Evolutionary conservation across 2,329 filamentous ascomycete species (phyloP), one percentile per base, ranked within the genome.

Genomic region (Botryosphaeria agaves): DNA sequence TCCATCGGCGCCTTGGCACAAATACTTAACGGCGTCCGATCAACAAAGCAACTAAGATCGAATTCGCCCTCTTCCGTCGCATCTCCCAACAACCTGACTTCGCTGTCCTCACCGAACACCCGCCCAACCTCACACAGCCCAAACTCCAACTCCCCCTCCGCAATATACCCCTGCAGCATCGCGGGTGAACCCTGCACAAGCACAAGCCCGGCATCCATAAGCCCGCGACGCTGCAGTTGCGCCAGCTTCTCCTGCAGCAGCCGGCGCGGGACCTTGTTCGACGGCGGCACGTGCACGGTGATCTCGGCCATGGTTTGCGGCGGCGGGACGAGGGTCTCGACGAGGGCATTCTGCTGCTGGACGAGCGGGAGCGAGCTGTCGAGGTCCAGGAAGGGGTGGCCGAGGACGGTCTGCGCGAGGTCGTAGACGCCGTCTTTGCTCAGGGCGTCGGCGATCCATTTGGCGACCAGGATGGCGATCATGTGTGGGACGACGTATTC

Each of bases 151-250:
- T 70, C 66, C 5, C 54, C 55, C 47, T 71, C 55, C 1, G 63
- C 57, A 3, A 72, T 47, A 36, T 72, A 72, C 5, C 67, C 68
- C 34, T 65, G 62, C 14, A 69, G 47, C 33, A 66, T 57, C 0
- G 51, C 49, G 14, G 43, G 46, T n/a, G n/a, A n/a, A 16, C 50
- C 48, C 32, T 66, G 60, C 0, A 71, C 62, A 3, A 73, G 52
- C 1, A 70, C 66, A 2, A 72, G 52, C 0, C 67, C 69, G 0
- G 65, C 64, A 42, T 72, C 68, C 57, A 69, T 62, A 1, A 72
- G 50, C 0, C 67, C 65, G 16, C 66, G 49, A 3, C 47, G 43
- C 33, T 61, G 55, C 8, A 72, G 49, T 33, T 57, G 54, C 2
- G 41, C 41, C 2, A 70, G 44, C 37, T 69, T 71, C 7, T 49